Evolutionary conservation across 306 rosid genomes (phyloP).

Genomic region (Malus sylvestris): DNA sequence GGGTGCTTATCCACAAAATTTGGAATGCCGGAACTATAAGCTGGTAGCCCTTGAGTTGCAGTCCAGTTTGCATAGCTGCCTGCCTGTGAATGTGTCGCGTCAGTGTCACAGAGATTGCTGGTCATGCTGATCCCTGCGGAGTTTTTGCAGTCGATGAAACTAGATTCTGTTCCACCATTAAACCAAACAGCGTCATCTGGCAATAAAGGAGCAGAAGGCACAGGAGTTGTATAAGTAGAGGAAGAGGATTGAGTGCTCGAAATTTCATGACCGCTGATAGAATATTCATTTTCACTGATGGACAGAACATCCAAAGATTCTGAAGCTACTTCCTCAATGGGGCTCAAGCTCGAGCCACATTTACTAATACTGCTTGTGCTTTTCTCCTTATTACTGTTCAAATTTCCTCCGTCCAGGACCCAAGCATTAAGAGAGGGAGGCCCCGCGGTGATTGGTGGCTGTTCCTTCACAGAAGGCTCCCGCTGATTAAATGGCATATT

Average conservation of each 20-base stretch:
- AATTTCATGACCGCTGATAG: constrained; percentile 15
- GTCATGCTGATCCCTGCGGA: constrained; percentile 8
- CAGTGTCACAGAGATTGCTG: constrained; percentile 7
- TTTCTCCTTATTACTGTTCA: constrained; percentile 35
- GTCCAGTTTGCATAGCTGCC: constrained; percentile 46
- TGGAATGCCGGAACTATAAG: constrained; percentile 36
- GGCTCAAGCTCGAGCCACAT: constrained; percentile 42
- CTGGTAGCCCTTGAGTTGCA: constrained; percentile 33
- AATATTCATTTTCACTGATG: constrained; percentile 29
- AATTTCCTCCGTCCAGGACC: constrained; percentile 58
- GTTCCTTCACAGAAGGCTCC: constrained; percentile 41
- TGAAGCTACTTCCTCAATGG: constrained; percentile 59
- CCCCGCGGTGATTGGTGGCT: constrained; percentile 50
- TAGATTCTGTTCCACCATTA: constrained; percentile 28
- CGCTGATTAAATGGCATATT: constrained; percentile 28
- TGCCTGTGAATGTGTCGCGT: constrained; percentile 20
- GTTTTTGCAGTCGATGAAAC: constrained; percentile 19
- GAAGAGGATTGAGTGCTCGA: constrained; percentile 26
- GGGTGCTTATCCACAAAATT: constrained; percentile 32
- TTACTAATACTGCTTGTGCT: constrained; percentile 27
- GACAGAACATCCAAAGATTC: constrained; percentile 39
- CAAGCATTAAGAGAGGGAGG: constrained; percentile 94
- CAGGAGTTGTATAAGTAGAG: constrained; percentile 54
- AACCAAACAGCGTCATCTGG: constrained; percentile 73
- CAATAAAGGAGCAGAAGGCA: constrained; percentile 87